These are phyloP conservation scores for Primulina eburnea DNA, from an alignment of 257 asterid species.

Conservation along the genomic window DNA sequence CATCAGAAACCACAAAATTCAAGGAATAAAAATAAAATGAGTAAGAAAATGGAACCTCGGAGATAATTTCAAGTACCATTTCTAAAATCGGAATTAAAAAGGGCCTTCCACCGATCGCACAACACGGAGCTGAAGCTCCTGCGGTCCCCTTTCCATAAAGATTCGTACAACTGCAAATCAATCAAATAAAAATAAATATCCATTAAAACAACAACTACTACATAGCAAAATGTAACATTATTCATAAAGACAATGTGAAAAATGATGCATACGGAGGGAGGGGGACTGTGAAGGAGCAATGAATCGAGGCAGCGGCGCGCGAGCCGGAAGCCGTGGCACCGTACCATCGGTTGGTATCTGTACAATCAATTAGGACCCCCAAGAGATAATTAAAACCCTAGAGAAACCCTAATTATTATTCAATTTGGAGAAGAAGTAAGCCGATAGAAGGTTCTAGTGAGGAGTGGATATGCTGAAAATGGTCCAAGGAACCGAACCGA, in stretches of 20 bases:
- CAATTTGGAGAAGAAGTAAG: constrained; percentile 13
- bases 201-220: neutral
- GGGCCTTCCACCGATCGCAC: constrained; percentile 36
- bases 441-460: constrained; percentile 21
- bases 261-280: constrained; percentile 22
- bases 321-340: constrained; percentile 38
- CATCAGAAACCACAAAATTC: constrained; percentile 12
- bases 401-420: constrained; percentile 34
- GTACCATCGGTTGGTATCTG: constrained; percentile 38
- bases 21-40: neutral
- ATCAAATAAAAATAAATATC: constrained; percentile 4
- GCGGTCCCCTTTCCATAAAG: constrained; percentile 30
- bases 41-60: neutral
- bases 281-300: constrained; percentile 28
- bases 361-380: constrained; percentile 8
- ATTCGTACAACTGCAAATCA: constrained; percentile 42
- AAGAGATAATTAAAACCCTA: constrained; percentile 35
- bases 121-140: constrained; percentile 44
- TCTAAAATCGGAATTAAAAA: constrained; percentile 32
- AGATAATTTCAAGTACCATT: constrained; percentile 42
- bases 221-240: neutral
- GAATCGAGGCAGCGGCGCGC: constrained; percentile 40
- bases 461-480: constrained; percentile 4
- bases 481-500: constrained; percentile 3
- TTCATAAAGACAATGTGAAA: neutral